Conservation (phyloP, 305 asterid genomes). For the Ajuga reptans region DNA sequence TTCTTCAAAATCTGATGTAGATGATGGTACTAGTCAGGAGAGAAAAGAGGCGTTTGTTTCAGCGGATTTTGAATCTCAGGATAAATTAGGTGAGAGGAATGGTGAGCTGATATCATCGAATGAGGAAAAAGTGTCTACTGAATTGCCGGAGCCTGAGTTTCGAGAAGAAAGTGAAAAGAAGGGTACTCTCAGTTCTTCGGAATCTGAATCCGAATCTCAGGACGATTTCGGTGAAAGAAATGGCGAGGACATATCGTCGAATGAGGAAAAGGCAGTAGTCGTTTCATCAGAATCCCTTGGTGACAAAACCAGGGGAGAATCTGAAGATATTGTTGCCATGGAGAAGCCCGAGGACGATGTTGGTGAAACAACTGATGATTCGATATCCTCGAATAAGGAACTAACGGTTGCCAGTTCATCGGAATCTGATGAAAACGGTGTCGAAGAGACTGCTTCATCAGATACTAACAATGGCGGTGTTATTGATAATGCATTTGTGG, state of each 20-base stretch:
- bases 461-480: background rate
- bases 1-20: too few species aligned
- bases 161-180: constrained; percentile 8
- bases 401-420: constrained; percentile 17
- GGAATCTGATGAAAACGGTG: constrained; percentile 17
- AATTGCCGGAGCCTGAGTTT: constrained; percentile 11
- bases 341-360: constrained; percentile 7
- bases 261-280: constrained; percentile 16
- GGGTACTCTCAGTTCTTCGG: constrained; percentile 23
- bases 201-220: constrained; percentile 17
- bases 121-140: background rate
- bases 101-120: too few species aligned
- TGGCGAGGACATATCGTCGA: constrained; percentile 21
- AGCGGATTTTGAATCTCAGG: too few species aligned
- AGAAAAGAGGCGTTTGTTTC: too few species aligned
- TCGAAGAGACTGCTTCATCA: constrained; percentile 19
- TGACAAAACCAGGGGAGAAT: constrained; percentile 13
- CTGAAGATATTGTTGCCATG: background rate
- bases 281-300: constrained; percentile 27
- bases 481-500: constrained; percentile 20
- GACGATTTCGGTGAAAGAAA: constrained; percentile 7
- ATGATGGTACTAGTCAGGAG: too few species aligned
- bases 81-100: too few species aligned
- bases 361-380: constrained; percentile 7
- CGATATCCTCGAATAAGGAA: constrained; percentile 23